phyloP scores from a whole-genome alignment of 2,329 filamentous ascomycete species.

The Monilinia polystroma region DNA sequence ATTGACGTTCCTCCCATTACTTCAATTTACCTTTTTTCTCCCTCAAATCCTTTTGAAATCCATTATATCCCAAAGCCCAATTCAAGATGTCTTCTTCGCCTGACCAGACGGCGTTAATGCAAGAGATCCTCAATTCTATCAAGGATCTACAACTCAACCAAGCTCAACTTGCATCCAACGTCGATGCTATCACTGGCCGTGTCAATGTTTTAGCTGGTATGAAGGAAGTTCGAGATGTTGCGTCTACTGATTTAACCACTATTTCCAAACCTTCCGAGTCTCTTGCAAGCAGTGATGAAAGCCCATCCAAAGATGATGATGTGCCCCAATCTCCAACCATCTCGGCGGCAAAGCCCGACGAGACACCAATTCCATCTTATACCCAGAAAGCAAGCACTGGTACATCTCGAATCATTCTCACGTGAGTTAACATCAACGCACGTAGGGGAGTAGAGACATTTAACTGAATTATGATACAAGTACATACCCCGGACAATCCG shows the following conservation, averaged over 20 bases:
- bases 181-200: constrained; percentile 60
- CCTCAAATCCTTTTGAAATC: not conserved
- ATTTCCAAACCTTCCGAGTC: constrained; percentile 26
- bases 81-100: constrained; percentile 26
- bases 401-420: constrained; percentile 63
- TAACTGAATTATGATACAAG: constrained; percentile 40
- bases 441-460: constrained; percentile 1
- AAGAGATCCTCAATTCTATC: constrained; percentile 55
- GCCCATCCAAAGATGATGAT: constrained; percentile 29
- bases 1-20: not conserved
- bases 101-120: constrained; percentile 44
- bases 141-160: constrained; percentile 57
- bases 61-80: not conserved
- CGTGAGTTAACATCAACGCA: constrained; percentile 41
- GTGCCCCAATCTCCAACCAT: constrained; percentile 39
- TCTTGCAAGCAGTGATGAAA: constrained; percentile 25
- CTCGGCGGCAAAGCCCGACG: constrained; percentile 34
- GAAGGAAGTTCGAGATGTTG: constrained; percentile 55
- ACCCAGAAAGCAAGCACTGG: constrained; percentile 41
- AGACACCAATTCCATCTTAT: constrained; percentile 27
- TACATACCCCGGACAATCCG: constrained; percentile 91
- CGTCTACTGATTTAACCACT: constrained; percentile 32
- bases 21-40: not conserved
- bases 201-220: constrained; percentile 60
- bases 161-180: constrained; percentile 52